Evolutionary conservation across 140 eudicot genomes (phyloP), one percentile per base, ranked within the genome.

Genomic region (Oenanthe javanica): DNA sequence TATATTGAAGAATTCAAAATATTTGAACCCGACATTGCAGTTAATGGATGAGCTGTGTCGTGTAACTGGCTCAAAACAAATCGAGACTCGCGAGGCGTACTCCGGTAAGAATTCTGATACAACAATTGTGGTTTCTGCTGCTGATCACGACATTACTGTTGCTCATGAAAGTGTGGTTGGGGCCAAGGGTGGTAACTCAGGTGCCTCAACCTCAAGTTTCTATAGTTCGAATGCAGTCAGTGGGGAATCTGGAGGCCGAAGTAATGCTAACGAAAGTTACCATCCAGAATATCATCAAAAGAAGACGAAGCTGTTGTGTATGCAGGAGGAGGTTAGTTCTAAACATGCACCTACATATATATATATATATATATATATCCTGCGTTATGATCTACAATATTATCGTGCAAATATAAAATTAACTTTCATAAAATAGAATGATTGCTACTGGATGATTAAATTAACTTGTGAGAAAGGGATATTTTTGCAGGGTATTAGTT

Each of bases 311-410:
- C 87, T 93, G n/a, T 63, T 93, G 52, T 86, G 80, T 78, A 88
- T 93, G 98, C 93, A 88, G 70, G 95, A 93, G 16, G 97, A 93
- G 98, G 98, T 93, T 84, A 42, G 89, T 85, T 73, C 6, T 51
- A 67, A 64, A 11, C 73, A 67, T 51, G 77, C 76, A n/a, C 80
- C 36, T 78, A 48, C 27, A 80, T 80, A 46, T 85, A 14, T 31
- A 31, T 31, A 31, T 31, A 31, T 31, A 31, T 31, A 31, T 31
- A 31, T 31, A n/a, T n/a, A n/a, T n/a, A n/a, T n/a, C 31, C 31
- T 31, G 31, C 31, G 31, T 31, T 31, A 31, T 42, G 45, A 42
- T 42, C 45, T 42, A 42, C 45, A 42, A 42, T 4, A 42, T 42
- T 42, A 42, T 42, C 45, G 4, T 42, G 4, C 4, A 42, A 4